phyloP scores from a whole-genome alignment of 202 grass and related monocot species.

The Schoenoplectus triqueter region DNA sequence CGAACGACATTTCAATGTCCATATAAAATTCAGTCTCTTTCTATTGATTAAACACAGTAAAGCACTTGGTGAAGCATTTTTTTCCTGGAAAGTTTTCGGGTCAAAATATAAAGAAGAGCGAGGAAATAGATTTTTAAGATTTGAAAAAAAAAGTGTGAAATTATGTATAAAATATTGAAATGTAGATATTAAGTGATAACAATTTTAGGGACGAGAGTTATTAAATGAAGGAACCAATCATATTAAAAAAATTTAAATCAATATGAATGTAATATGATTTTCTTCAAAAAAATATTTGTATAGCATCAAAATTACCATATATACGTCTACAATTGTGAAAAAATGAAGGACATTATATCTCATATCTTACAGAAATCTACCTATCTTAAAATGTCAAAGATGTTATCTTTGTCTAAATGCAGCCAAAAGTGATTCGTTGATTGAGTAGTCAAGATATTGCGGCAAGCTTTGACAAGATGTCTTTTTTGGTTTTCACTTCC shows the following conservation, averaged over 20 bases:
- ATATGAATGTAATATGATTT: background rate
- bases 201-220: background rate
- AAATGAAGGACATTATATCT: no score
- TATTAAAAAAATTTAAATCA: background rate
- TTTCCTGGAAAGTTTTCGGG: background rate
- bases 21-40: background rate
- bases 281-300: no score
- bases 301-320: no score
- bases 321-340: no score
- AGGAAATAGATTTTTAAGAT: background rate
- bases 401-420: background rate
- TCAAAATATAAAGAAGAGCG: background rate
- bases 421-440: background rate
- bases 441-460: background rate
- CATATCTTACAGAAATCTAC: no score
- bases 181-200: background rate
- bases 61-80: background rate
- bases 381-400: background rate
- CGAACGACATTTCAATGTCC: background rate
- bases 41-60: background rate
- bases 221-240: background rate
- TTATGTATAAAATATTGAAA: background rate
- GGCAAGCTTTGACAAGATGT: conserved; percentile 5
- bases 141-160: background rate
- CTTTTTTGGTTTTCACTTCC: background rate